Evolutionary conservation across 805 yeast species (phyloP).

Genomic region (Candida quercuum): DNA sequence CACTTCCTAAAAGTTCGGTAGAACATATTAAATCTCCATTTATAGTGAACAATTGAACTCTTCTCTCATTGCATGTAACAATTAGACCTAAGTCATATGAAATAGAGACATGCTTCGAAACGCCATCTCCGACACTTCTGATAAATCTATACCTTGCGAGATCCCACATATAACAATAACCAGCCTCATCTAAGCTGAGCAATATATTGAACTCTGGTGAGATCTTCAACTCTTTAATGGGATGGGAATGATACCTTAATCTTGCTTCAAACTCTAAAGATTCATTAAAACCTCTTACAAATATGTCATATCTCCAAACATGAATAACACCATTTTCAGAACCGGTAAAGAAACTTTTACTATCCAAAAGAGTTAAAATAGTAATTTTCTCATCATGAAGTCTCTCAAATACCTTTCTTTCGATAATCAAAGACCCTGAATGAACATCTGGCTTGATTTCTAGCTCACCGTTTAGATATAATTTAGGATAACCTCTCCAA

Average conservation of each 20-base stretch:
- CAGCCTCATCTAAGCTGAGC: slow-evolving; percentile 48
- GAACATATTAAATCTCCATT: slow-evolving; percentile 43
- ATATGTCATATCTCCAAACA: slow-evolving; percentile 38
- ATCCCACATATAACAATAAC: slow-evolving; percentile 63
- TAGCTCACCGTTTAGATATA: slow-evolving; percentile 22
- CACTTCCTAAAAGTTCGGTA: slow-evolving; percentile 15
- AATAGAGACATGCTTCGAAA: slow-evolving; percentile 33
- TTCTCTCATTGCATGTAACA: slow-evolving; percentile 26
- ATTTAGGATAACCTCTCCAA: slow-evolving; percentile 48
- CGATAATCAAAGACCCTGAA: slow-evolving; percentile 19
- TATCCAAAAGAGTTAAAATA: slow-evolving; percentile 21
- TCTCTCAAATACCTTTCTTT: slow-evolving; percentile 24
- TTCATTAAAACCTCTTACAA: slow-evolving; percentile 17
- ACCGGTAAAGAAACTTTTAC: slow-evolving; percentile 28
- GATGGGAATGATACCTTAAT: slow-evolving; percentile 53
- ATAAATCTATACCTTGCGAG: slow-evolving; percentile 45
- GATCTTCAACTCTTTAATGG: slow-evolving; percentile 40
- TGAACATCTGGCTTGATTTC: slow-evolving; percentile 19
- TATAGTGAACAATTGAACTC: slow-evolving; percentile 38
- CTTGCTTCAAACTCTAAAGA: slow-evolving; percentile 36
- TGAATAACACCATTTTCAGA: slow-evolving; percentile 56
- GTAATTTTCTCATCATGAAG: slow-evolving; percentile 28
- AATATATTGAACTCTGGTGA: slow-evolving; percentile 50
- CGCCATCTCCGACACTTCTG: slow-evolving; percentile 24
- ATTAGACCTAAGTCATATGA: slow-evolving; percentile 54